Evolutionary conservation across 1,284 basidiomycete genomes (phyloP).

Genomic region (Gastroboletus turbinatus): DNA sequence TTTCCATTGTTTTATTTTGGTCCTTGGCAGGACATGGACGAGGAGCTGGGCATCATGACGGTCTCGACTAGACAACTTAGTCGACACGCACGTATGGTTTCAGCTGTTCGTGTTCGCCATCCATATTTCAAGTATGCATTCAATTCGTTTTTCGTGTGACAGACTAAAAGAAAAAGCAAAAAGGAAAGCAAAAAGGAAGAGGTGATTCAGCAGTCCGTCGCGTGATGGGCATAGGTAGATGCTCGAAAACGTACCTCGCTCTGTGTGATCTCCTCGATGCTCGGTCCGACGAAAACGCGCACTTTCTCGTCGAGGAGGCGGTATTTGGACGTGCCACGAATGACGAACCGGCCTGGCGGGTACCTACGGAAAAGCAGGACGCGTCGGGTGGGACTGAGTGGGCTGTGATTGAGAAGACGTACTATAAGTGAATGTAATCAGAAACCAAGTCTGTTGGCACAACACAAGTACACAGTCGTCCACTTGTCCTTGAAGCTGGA

Average conservation of each 20-base stretch:
- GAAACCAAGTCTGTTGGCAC: neutral
- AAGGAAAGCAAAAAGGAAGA: too few relatives aligned
- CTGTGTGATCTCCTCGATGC: slow-evolving; percentile 59
- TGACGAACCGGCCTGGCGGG: slow-evolving; percentile 78
- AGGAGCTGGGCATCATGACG: slow-evolving; percentile 29
- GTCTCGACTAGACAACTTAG: slow-evolving; percentile 25
- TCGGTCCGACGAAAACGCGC: slow-evolving; percentile 80
- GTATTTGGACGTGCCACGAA: slow-evolving; percentile 76
- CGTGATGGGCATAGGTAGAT: neutral
- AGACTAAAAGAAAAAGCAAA: neutral
- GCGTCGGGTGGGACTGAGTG: neutral
- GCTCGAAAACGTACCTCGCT: slow-evolving; percentile 53
- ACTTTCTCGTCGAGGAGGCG: slow-evolving; percentile 79
- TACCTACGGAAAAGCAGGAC: slow-evolving; percentile 52
- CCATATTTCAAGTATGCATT: neutral
- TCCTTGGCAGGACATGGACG: slow-evolving; percentile 26
- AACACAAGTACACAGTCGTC: neutral
- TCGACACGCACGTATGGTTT: slow-evolving; percentile 44
- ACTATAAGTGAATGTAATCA: slow-evolving; percentile 40
- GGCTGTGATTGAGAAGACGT: slow-evolving; percentile 8
- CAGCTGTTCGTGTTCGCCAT: slow-evolving; percentile 33
- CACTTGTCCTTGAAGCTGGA: too few relatives aligned
- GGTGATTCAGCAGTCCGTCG: neutral
- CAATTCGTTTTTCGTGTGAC: neutral
- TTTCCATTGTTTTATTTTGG: slow-evolving; percentile 30